These are phyloP conservation scores for Phytophthora idaei DNA, from an alignment of 352 stramenopile genomes.

Conservation along the genomic window DNA sequence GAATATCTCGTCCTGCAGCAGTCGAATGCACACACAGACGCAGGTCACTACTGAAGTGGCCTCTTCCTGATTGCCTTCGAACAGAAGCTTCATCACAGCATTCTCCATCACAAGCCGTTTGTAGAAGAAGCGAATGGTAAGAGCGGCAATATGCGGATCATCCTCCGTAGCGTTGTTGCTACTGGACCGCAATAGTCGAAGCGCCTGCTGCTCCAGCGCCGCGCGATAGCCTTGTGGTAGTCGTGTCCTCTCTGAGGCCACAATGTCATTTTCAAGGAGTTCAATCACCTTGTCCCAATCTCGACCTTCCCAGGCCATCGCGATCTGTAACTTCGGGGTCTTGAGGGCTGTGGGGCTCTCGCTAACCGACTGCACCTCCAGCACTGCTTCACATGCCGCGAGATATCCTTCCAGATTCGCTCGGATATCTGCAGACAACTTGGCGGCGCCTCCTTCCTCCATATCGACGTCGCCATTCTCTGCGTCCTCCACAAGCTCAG, in stretches of 20 bases:
- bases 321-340: slow-evolving; percentile 45
- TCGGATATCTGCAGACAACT: slow-evolving; percentile 32
- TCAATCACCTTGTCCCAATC: slow-evolving; percentile 59
- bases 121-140: slow-evolving; percentile 52
- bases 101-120: slow-evolving; percentile 61
- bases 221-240: slow-evolving; percentile 44
- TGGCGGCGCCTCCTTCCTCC: slow-evolving; percentile 14
- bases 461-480: slow-evolving; percentile 24
- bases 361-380: slow-evolving; percentile 50
- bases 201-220: slow-evolving; percentile 54
- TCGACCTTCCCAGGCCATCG: slow-evolving; percentile 50
- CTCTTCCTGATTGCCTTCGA: slow-evolving; percentile 24
- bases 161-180: slow-evolving; percentile 29
- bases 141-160: slow-evolving; percentile 28
- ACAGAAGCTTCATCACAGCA: slow-evolving; percentile 39
- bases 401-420: slow-evolving; percentile 71
- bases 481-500: slow-evolving; percentile 56
- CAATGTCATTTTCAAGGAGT: slow-evolving; percentile 52
- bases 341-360: slow-evolving; percentile 41
- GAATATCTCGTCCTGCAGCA: slow-evolving; percentile 66
- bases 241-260: slow-evolving; percentile 41
- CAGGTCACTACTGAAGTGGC: slow-evolving; percentile 39
- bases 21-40: slow-evolving; percentile 42
- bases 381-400: slow-evolving; percentile 66
- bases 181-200: slow-evolving; percentile 47